These are phyloP conservation scores for Psilocybe sp. DNA, from an alignment of 768 basidiomycete species.

Conservation along the genomic window DNA sequence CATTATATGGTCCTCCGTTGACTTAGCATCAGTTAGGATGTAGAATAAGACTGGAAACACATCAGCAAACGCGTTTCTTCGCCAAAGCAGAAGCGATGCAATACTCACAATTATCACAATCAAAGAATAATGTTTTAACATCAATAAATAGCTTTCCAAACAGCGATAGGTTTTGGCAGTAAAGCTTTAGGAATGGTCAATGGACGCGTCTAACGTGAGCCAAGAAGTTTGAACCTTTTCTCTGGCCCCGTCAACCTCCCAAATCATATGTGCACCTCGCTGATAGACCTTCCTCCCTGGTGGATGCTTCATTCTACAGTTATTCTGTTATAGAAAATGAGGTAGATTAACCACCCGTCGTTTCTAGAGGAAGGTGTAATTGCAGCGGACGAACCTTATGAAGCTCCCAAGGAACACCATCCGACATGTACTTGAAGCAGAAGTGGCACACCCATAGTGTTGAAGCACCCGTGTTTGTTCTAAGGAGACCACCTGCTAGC, in stretches of 20 bases:
- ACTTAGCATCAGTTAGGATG: slow-evolving; percentile 81
- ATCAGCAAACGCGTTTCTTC: background rate
- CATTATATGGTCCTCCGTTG: slow-evolving; percentile 77
- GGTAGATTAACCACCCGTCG: background rate
- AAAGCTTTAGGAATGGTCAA: slow-evolving; percentile 54
- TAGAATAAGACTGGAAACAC: slow-evolving; percentile 77
- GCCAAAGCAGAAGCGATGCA: background rate
- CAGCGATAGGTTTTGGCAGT: slow-evolving; percentile 92
- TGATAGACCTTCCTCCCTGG: slow-evolving; percentile 92
- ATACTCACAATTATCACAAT: slow-evolving; percentile 76
- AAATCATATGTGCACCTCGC: slow-evolving; percentile 84
- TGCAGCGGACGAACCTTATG: slow-evolving; percentile 49
- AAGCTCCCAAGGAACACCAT: slow-evolving; percentile 64
- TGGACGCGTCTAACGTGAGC: background rate
- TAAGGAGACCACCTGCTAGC: slow-evolving; percentile 58
- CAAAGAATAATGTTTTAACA: slow-evolving; percentile 92
- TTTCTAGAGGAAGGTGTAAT: background rate
- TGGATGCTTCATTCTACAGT: slow-evolving; percentile 66
- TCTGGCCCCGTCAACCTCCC: slow-evolving; percentile 90
- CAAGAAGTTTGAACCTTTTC: slow-evolving; percentile 59
- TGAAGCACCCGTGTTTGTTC: slow-evolving; percentile 46
- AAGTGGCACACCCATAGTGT: slow-evolving; percentile 83
- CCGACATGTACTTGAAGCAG: slow-evolving; percentile 97
- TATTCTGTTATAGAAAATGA: slow-evolving; percentile 46
- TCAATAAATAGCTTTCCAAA: slow-evolving; percentile 99